A percentile compares a stretch with the other conserved stretches of the same genome.
Evolutionary conservation across 2,329 filamentous ascomycete species (phyloP).

Genomic region (Talaromyces sp.): DNA sequence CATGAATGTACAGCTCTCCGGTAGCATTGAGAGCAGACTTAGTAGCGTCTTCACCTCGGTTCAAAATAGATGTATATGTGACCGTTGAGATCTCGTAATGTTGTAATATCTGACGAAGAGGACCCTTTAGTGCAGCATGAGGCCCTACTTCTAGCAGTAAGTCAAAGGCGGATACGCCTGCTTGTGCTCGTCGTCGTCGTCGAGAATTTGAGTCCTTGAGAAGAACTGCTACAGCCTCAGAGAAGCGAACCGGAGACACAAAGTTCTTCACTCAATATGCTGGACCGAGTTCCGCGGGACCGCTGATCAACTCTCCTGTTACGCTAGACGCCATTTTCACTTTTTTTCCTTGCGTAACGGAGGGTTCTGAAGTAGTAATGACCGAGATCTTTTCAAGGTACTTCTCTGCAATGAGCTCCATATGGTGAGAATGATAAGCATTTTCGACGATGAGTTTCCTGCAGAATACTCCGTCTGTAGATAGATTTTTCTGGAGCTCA

Average conservation of each 20-base stretch:
- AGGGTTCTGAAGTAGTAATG: neutral
- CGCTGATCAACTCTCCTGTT: constrained; percentile 21
- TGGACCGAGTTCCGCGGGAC: constrained; percentile 13
- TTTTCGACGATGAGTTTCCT: constrained; percentile 30
- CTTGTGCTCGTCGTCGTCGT: neutral
- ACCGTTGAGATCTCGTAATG: neutral
- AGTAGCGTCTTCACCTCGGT: neutral
- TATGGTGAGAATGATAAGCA: constrained; percentile 33
- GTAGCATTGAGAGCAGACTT: constrained; percentile 22
- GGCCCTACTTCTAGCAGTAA: constrained; percentile 33
- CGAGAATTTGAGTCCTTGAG: neutral
- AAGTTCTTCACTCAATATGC: constrained; percentile 26
- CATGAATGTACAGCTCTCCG: constrained; percentile 23
- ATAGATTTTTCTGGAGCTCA: constrained; percentile 21
- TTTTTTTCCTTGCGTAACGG: neutral
- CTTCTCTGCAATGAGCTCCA: constrained; percentile 25
- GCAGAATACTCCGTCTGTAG: constrained; percentile 25
- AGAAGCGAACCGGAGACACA: constrained; percentile 30
- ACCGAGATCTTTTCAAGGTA: constrained; percentile 22
- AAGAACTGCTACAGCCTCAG: constrained; percentile 21
- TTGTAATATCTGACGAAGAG: constrained; percentile 2
- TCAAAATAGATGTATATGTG: neutral
- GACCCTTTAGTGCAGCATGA: constrained; percentile 27
- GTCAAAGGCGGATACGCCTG: constrained; percentile 12
- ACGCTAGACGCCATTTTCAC: constrained; percentile 13